Base-by-base conservation (phyloP, 2,329 filamentous ascomycete genomes). In the Diplocarpon rosae region DNA sequence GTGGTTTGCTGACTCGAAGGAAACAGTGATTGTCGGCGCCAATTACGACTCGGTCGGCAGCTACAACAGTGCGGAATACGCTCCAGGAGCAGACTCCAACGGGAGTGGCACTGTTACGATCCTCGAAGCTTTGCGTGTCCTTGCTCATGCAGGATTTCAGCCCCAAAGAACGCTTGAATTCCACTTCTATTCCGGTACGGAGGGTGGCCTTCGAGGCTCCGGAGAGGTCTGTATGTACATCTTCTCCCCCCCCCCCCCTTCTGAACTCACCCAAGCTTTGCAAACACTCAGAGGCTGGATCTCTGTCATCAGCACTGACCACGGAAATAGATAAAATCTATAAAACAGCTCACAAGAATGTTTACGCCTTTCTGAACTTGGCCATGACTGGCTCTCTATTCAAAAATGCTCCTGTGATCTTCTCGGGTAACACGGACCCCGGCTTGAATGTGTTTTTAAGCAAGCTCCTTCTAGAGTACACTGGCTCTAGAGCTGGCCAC, bases 311-410 rank as follows among this genome's bases (percentile, higher is more conserved):
- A 24, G 7, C 20, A 24, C 20, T 24, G 7, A 24, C 7, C 20
- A 24, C 20, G 20, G 7, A 24, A 24, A 4, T 7, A 62, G 95
- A 95, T 69, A 71, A 75, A 39, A 67, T 75, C 2, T 95, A 95
- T 61, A 79, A 83, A 63, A 76, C 80, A 59, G 64, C 75, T 16
- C 72, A 73, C 30, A 76, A 80, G 16, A 77, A 87, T 49, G 74
- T 96, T 62, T 90, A 88, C 67, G 89, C 89, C 20, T 95, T 95
- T 89, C 75, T 95, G 41, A 87, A 95, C 67, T 89, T 95, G 66
- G 90, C 95, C 63, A 95, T 95, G 90, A 93, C 86, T 1, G 89
- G 89, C 2, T 35, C 35, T 2, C 28, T 24, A 10, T 27, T 27
- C 10, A 34, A 17, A 11, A 14, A 12, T 3, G 30, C 4, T 12